Conservation (phyloP, 768 basidiomycete genomes). For the Phlegmacium glaucopus region DNA sequence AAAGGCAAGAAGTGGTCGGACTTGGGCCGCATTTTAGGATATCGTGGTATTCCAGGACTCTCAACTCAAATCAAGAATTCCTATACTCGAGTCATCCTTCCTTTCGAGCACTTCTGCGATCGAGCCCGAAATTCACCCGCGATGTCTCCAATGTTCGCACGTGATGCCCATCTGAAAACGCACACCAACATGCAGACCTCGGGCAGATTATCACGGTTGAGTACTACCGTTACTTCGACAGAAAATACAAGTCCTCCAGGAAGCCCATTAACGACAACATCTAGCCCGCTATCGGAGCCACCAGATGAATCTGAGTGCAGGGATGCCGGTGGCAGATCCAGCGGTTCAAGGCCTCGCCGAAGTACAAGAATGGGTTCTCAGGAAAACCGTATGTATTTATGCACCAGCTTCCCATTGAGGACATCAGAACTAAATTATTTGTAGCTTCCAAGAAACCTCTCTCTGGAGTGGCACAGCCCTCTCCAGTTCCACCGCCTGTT, state of each 20-base stretch:
- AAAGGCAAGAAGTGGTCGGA: slow-evolving; percentile 85
- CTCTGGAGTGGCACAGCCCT: slow-evolving; percentile 21
- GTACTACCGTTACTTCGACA: slow-evolving; percentile 29
- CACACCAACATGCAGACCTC: slow-evolving; percentile 45
- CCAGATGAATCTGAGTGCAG: slow-evolving; percentile 72
- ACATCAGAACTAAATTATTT: slow-evolving; percentile 7
- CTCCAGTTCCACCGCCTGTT: slow-evolving; percentile 39
- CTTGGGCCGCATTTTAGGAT: slow-evolving; percentile 79
- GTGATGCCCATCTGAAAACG: slow-evolving; percentile 48
- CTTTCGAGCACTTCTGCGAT: slow-evolving; percentile 91
- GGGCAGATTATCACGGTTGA: slow-evolving; percentile 38
- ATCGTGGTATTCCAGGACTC: slow-evolving; percentile 77
- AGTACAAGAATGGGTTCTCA: slow-evolving; percentile 49
- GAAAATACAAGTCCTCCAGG: slow-evolving; percentile 60
- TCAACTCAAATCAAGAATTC: slow-evolving; percentile 88
- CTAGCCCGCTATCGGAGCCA: slow-evolving; percentile 76
- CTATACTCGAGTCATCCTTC: slow-evolving; percentile 87
- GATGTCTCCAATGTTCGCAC: slow-evolving; percentile 41
- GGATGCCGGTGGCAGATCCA: slow-evolving; percentile 44
- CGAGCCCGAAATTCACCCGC: slow-evolving; percentile 66
- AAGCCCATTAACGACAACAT: slow-evolving; percentile 74
- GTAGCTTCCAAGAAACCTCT: slow-evolving; percentile 34
- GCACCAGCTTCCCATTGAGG: slow-evolving; percentile 8
- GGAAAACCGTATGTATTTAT: slow-evolving; percentile 36
- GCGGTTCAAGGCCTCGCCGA: slow-evolving; percentile 44